These are phyloP conservation scores for Zygosaccharomyces kombuchaensis DNA, from an alignment of 805 yeast genomes.

Conservation along the genomic window DNA sequence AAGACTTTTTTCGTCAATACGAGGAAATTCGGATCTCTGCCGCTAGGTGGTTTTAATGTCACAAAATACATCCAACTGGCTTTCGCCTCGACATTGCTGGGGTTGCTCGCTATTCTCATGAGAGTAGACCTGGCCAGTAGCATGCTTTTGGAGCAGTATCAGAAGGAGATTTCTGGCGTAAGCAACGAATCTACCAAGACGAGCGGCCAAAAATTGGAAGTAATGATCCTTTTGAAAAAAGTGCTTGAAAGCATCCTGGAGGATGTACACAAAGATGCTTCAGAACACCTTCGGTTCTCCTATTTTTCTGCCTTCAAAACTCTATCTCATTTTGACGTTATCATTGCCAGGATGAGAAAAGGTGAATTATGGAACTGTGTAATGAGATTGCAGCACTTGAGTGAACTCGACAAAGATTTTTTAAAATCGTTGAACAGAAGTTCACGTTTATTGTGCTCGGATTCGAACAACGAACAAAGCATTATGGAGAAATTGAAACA, in stretches of 20 bases:
- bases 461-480: conserved; percentile 20
- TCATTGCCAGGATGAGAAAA: conserved; percentile 28
- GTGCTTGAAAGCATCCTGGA: conserved; percentile 27
- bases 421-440: conserved; percentile 26
- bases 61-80: conserved; percentile 29
- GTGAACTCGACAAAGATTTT: conserved; percentile 21
- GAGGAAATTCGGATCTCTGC: conserved; percentile 16
- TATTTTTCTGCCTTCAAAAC: conserved; percentile 33
- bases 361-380: conserved; percentile 28
- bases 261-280: conserved; percentile 22
- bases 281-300: conserved; percentile 28
- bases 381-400: conserved; percentile 17
- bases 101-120: conserved; percentile 25
- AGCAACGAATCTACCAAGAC: conserved; percentile 4
- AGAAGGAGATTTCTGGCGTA: conserved; percentile 6
- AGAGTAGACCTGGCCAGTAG: conserved; percentile 26
- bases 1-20: conserved; percentile 25
- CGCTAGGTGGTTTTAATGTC: conserved; percentile 23
- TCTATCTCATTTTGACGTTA: conserved; percentile 30
- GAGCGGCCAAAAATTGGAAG: conserved; percentile 19
- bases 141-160: conserved; percentile 17
- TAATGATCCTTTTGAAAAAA: conserved; percentile 21
- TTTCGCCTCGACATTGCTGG: conserved; percentile 26
- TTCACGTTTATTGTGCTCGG: conserved; percentile 16
- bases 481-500: conserved; percentile 19